Evolutionary conservation across 768 basidiomycete species (phyloP), one percentile per base, ranked within the genome.

Genomic region (Mycena belliarum): DNA sequence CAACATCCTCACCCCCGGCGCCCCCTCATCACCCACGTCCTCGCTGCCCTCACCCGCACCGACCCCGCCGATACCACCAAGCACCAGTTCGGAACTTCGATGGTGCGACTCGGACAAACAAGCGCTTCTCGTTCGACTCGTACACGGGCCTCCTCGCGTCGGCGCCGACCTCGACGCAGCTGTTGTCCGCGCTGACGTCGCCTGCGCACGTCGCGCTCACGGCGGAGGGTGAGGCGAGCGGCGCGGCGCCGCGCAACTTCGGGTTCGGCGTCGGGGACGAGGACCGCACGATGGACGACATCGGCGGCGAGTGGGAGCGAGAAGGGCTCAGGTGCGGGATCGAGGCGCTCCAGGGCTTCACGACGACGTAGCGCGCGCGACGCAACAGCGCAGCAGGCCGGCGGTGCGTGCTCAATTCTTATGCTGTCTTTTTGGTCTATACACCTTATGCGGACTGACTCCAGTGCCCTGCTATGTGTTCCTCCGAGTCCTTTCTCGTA

Each of bases 101-200:
- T n/a, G 18, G 12, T 15, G 33, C 33, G 33, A 3, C 18, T 4
- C 16, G 3, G 18, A 6, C 16, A n/a, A 75, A 76, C 26, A 92
- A 93, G 65, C 87, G 91, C 2, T 82, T 93, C 12, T 94, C 92
- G 0, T 96, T 95, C 78, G 82, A 95, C 73, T 90, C 92, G 4
- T 95, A 95, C 71, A 82, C 87, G 25, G 93, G 95, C 70, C 80
- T 95, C 3, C 83, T 95, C 40, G 76, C 88, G 0, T 89, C 87
- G 0, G 84, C 91, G 0, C 94, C 94, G 0, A 77, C 86, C 0
- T 79, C 87, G 11, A 84, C 85, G 14, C 80, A 87, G 40, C 82
- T 91, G 1, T 81, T 96, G 4, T 85, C 85, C 0, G 83, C 84
- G 4, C 80, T 94, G 50, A 93, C 92, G 0, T 84, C 83, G 0